Conservation (phyloP, 352 stramenopile genomes). For the Thalassiosira mediterranea region DNA sequence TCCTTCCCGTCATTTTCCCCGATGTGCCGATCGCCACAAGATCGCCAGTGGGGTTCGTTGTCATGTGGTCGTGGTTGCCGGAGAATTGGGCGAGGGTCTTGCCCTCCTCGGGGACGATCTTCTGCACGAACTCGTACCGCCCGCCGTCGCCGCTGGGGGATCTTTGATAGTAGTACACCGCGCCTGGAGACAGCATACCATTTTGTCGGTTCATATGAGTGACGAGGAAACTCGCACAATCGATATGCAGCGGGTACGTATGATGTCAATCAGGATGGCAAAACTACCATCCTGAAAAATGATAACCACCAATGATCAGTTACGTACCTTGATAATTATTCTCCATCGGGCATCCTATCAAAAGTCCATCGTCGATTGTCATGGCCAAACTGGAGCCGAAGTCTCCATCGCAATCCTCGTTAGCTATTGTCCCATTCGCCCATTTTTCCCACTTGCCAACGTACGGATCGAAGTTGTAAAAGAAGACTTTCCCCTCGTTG, state of each 20-base stretch:
- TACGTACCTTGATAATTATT: too few species aligned
- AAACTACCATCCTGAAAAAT: too few species aligned
- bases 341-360: slow-evolving; percentile 9
- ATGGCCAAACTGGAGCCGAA: slow-evolving; percentile 17
- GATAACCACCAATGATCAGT: too few species aligned
- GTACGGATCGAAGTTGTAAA: slow-evolving; percentile 1
- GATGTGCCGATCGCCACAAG: slow-evolving; percentile 1
- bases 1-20: neutral
- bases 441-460: neutral
- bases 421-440: neutral
- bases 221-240: too few species aligned
- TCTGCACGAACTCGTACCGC: neutral
- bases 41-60: neutral
- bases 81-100: neutral
- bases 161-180: too few species aligned
- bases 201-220: too few species aligned
- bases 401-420: slow-evolving; percentile 11
- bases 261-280: too few species aligned
- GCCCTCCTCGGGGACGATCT: neutral
- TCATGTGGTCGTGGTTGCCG: neutral
- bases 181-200: too few species aligned
- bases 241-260: too few species aligned
- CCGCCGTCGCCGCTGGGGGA: too few species aligned
- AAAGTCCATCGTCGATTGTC: neutral
- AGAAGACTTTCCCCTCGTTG: neutral